phyloP scores from a whole-genome alignment of 2,329 filamentous ascomycete genomes.

The Colletotrichum limetticola region DNA sequence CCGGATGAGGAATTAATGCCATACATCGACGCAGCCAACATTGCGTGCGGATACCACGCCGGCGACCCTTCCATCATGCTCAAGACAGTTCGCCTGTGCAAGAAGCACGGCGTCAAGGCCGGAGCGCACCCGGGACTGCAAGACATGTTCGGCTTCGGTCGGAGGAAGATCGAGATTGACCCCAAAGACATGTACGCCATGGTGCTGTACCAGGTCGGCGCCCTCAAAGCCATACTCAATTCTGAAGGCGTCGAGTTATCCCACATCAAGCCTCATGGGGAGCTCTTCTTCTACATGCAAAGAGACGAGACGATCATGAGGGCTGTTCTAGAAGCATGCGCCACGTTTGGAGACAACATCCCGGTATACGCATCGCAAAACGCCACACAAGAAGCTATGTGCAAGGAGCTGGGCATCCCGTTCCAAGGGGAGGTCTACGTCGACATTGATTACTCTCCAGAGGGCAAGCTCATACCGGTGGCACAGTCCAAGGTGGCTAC shows the following conservation, averaged over 20 bases:
- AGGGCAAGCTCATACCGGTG: conserved; percentile 29
- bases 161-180: conserved; percentile 68
- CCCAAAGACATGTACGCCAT: conserved; percentile 67
- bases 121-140: conserved; percentile 74
- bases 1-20: conserved; percentile 59
- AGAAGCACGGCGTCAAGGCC: conserved; percentile 64
- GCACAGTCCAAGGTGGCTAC: conserved; percentile 27
- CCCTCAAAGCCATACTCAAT: conserved; percentile 68
- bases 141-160: conserved; percentile 73
- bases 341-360: conserved; percentile 38
- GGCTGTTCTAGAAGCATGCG: conserved; percentile 42
- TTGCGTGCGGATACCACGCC: conserved; percentile 70
- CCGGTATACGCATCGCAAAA: conserved; percentile 42
- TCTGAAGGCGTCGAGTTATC: conserved; percentile 65
- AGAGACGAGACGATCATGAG: conserved; percentile 40
- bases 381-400: conserved; percentile 27
- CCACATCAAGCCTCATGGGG: conserved; percentile 65
- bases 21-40: conserved; percentile 70
- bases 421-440: conserved; percentile 36
- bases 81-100: conserved; percentile 67
- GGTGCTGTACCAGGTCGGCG: conserved; percentile 72
- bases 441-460: conserved; percentile 40
- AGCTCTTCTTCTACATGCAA: conserved; percentile 58
- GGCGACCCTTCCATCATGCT: conserved; percentile 74
- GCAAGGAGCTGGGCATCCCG: conserved; percentile 35